A percentile compares a stretch with the other conserved stretches of the same genome.
Conservation (phyloP, 2,329 filamentous ascomycete genomes). For the Capronia americana region DNA sequence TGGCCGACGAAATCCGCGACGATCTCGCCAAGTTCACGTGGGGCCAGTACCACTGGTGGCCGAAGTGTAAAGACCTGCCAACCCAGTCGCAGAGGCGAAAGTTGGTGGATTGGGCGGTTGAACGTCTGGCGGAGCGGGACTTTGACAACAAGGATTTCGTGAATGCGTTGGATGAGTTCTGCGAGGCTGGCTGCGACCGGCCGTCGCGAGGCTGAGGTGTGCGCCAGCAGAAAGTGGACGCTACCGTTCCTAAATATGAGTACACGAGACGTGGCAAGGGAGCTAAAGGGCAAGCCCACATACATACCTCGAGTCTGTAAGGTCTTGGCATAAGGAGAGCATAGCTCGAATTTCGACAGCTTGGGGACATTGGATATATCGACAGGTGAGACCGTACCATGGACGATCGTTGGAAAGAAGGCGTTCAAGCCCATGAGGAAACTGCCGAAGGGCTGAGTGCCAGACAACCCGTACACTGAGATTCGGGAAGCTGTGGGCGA, state of each 20-base stretch:
- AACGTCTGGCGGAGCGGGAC: neutral
- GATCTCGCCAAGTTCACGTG: neutral
- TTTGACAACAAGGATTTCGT: neutral
- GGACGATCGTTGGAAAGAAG: neutral
- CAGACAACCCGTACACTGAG: neutral
- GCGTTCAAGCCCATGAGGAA: neutral
- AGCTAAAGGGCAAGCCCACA: neutral
- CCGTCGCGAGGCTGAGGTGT: neutral
- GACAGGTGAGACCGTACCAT: neutral
- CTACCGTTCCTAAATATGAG: too few species aligned
- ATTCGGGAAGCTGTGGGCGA: neutral
- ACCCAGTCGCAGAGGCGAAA: neutral
- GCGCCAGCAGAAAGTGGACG: neutral
- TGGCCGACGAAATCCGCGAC: neutral
- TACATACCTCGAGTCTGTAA: neutral
- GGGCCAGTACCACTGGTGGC: constrained; percentile 7
- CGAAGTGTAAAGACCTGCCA: neutral
- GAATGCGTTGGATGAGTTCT: neutral
- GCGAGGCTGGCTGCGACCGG: neutral
- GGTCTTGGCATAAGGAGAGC: neutral
- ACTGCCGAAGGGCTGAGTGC: neutral
- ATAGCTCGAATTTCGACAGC: neutral
- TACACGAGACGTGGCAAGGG: neutral
- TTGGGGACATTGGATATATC: neutral
- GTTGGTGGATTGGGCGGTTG: neutral